Evolutionary conservation across 169 alveolate genomes (phyloP), one percentile per base, ranked within the genome.

Genomic region (Cryptosporidium tyzzeri): DNA sequence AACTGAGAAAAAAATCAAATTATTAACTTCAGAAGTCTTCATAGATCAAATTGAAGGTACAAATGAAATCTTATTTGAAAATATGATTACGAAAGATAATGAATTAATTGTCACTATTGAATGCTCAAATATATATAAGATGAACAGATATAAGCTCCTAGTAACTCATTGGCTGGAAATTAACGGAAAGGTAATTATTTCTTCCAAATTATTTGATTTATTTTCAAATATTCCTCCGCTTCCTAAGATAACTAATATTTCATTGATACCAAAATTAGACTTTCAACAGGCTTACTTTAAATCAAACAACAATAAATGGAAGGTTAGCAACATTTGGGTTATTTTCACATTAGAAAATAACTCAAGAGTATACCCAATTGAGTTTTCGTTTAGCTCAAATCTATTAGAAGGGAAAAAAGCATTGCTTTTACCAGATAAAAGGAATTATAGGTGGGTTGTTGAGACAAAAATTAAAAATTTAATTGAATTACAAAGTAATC

Each of bases 361-460:
- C 45, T 80, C 89, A 14, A 59, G 37, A 59, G 23, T 45, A 3
- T 65, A 31, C 44, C 89, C 89, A 0, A 59, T 65, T 12, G 75
- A 59, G 23, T n/a, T 80, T 29, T 62, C 68, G 12, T 29, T 80
- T 62, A 8, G 67, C 1, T 41, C 59, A 18, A 23, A 59, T 29
- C 3, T 18, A 18, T 62, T 50, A 2, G 39, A 59, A 7, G 31
- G 62, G 26, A 65, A 41, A 21, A 26, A 39, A 65, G 70, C 65
- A 37, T 5, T 45, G 16, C 62, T 80, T 23, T 31, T 41, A 5
- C 61, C 71, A 9, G 89, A 80, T 1, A 80, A 26, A 35, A 59
- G 45, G 21, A 39, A 69, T 41, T 80, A 80, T 65, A 50, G 89
- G 16, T 80, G 89, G 89, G 75, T 80, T n/a, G 26, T 80, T n/a